These are phyloP conservation scores for Tetradesmus lagerheimii DNA, from an alignment of 139 green algal genomes.

Conservation along the genomic window DNA sequence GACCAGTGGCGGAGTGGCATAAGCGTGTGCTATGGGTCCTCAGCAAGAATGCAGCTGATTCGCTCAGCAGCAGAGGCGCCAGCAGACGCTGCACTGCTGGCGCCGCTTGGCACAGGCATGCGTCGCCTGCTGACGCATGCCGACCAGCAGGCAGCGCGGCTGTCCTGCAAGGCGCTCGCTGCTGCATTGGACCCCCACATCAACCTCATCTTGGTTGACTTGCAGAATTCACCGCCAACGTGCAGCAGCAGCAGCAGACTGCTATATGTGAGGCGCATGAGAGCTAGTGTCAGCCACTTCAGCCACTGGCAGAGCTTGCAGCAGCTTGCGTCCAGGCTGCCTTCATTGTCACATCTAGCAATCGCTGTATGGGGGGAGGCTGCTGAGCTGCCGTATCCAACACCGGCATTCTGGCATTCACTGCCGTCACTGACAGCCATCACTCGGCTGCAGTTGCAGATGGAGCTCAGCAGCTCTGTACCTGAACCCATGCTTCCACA, in stretches of 20 bases:
- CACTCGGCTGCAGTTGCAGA: neutral
- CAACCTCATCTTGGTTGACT: neutral
- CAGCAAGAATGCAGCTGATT: too few relatives aligned
- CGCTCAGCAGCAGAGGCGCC: too few relatives aligned
- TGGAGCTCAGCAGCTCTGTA: too few relatives aligned
- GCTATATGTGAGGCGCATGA: neutral
- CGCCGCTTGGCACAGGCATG: neutral
- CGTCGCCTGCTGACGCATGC: neutral
- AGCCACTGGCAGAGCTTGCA: neutral
- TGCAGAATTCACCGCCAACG: neutral
- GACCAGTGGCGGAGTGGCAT: too few relatives aligned
- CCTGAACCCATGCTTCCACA: neutral
- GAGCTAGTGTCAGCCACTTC: neutral
- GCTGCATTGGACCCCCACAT: neutral
- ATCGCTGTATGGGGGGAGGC: too few relatives aligned
- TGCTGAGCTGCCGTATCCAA: too few relatives aligned
- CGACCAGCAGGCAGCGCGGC: neutral
- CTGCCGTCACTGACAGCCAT: neutral
- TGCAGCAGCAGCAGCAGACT: constrained; percentile 13
- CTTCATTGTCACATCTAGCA: neutral
- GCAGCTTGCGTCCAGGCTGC: neutral
- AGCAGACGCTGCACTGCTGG: too few relatives aligned
- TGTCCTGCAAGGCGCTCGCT: neutral
- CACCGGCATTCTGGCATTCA: too few relatives aligned
- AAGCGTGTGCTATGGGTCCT: too few relatives aligned